Conservation (phyloP, 2,329 filamentous ascomycete species). For the Hawksworthiomyces lignivorus region DNA sequence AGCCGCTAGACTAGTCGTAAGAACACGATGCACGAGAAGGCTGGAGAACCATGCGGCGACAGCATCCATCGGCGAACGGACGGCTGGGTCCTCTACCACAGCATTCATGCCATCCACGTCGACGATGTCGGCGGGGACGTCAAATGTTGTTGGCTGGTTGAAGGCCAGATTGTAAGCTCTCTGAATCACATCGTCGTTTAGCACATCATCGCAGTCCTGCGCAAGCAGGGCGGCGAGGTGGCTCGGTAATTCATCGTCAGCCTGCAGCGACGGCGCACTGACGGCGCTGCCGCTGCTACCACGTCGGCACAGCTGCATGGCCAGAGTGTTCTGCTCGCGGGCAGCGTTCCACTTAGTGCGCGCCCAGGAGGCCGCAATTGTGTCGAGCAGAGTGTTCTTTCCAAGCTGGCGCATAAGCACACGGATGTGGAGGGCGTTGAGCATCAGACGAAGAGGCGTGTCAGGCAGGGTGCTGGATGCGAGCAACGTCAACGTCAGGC, state of each 20-base stretch:
- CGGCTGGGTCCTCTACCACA: constrained; percentile 77
- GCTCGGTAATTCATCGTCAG: constrained; percentile 61
- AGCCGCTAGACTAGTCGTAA: constrained; percentile 51
- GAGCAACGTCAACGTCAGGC: constrained; percentile 76
- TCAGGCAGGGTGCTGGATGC: constrained; percentile 81
- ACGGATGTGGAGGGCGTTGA: constrained; percentile 87
- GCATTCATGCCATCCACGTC: constrained; percentile 68
- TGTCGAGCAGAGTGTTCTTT: constrained; percentile 58
- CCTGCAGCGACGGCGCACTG: not conserved
- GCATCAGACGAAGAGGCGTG: constrained; percentile 76
- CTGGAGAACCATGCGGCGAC: constrained; percentile 89
- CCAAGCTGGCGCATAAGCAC: constrained; percentile 75
- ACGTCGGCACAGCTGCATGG: constrained; percentile 31
- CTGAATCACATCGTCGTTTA: constrained; percentile 70
- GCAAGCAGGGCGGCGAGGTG: constrained; percentile 71
- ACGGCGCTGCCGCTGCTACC: constrained; percentile 8
- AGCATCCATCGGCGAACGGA: constrained; percentile 81
- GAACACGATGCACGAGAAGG: constrained; percentile 59
- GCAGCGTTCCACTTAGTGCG: constrained; percentile 76
- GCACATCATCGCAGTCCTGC: constrained; percentile 72
- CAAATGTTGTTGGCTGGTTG: constrained; percentile 68
- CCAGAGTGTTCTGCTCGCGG: constrained; percentile 51
- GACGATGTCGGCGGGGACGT: constrained; percentile 45
- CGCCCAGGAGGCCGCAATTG: constrained; percentile 65
- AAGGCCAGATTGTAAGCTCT: constrained; percentile 85